These are phyloP conservation scores for Saitozyma sp. DNA, from an alignment of 768 basidiomycete genomes.

Conservation along the genomic window DNA sequence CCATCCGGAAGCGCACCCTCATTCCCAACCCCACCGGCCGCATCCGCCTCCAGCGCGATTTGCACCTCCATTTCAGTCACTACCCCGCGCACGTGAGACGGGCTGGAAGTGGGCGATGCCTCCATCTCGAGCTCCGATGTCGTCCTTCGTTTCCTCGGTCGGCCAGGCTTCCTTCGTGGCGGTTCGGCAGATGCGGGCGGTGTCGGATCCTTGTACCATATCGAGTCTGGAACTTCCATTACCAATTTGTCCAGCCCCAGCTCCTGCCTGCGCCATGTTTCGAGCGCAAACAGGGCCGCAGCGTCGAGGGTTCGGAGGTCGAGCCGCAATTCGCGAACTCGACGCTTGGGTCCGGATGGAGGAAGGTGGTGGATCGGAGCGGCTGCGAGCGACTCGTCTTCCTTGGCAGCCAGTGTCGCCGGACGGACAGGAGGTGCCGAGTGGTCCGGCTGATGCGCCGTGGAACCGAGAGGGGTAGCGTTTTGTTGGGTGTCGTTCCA, in stretches of 20 bases:
- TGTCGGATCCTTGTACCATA: conserved; percentile 32
- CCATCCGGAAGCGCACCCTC: background rate
- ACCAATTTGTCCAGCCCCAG: conserved; percentile 27
- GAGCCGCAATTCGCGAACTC: conserved; percentile 35
- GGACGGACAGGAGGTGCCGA: too few species aligned
- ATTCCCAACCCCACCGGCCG: background rate
- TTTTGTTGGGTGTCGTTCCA: too few species aligned
- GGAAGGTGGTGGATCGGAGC: conserved; percentile 20
- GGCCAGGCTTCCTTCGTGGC: background rate
- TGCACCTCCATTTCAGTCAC: conserved; percentile 3
- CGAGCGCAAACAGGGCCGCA: conserved; percentile 36
- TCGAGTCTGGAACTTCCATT: conserved; percentile 33
- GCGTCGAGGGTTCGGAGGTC: conserved; percentile 37
- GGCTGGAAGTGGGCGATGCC: background rate
- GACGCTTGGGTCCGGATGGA: conserved; percentile 28
- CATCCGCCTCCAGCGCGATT: background rate
- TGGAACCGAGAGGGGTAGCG: too few species aligned
- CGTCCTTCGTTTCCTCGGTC: background rate
- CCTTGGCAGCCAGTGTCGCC: too few species aligned
- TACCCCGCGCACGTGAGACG: background rate
- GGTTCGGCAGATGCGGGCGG: conserved; percentile 19
- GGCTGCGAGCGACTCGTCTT: background rate
- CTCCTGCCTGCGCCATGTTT: conserved; percentile 34
- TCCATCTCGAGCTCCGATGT: background rate
- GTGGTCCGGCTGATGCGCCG: too few species aligned